Evolutionary conservation across 352 stramenopile genomes (phyloP).

Genomic region (Phytophthora colocasiae): DNA sequence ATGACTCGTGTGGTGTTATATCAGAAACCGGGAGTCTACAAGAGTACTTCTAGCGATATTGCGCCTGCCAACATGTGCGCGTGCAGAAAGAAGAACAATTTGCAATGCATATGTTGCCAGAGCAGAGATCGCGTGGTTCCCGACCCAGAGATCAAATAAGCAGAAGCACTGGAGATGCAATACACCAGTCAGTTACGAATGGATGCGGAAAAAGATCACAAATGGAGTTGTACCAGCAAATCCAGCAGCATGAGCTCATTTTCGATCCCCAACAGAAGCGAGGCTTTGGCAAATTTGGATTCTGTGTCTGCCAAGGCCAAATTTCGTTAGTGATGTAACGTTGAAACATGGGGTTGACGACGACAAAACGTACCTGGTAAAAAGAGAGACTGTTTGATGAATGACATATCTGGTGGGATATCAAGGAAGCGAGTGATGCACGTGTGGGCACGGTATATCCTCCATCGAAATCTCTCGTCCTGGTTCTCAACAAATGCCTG

Average conservation of each 20-base stretch:
- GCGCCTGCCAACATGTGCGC: conserved; percentile 48
- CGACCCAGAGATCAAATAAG: conserved; percentile 68
- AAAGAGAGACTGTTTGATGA: conserved; percentile 71
- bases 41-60: conserved; percentile 66
- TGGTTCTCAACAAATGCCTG: conserved; percentile 88
- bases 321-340: neutral
- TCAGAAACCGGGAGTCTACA: conserved; percentile 73
- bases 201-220: neutral
- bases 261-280: conserved; percentile 83
- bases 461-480: conserved; percentile 77
- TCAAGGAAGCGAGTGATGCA: conserved; percentile 72
- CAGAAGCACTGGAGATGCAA: conserved; percentile 63
- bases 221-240: conserved; percentile 62
- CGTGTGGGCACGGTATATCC: conserved; percentile 84
- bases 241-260: conserved; percentile 92
- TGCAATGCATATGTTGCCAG: conserved; percentile 72
- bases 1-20: conserved; percentile 42
- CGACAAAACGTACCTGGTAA: conserved; percentile 50
- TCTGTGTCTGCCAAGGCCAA: conserved; percentile 45
- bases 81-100: conserved; percentile 40
- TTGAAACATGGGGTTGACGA: neutral
- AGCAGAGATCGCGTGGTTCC: conserved; percentile 71
- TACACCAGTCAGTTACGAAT: conserved; percentile 16
- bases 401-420: conserved; percentile 76
- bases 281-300: conserved; percentile 55